Evolutionary conservation across 108 stramenopile genomes (phyloP).

Genomic region (Skeletonema marinoi): DNA sequence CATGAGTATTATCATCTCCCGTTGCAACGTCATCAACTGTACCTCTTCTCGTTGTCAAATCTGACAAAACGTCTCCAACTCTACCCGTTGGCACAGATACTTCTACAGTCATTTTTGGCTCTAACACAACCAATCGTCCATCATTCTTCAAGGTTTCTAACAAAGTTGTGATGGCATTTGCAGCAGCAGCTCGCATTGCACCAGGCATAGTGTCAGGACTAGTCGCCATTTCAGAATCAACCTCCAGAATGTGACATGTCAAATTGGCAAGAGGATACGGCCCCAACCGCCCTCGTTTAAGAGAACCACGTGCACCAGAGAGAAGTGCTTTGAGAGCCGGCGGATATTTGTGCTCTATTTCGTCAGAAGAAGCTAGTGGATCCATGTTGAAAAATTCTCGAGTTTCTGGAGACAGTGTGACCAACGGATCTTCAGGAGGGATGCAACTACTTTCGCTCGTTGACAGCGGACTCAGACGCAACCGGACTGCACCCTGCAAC

Average conservation of each 20-base stretch:
- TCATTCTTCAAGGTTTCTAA: conserved; percentile 39
- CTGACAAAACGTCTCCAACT: conserved; percentile 86
- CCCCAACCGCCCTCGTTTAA: conserved; percentile 72
- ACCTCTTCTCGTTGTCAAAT: conserved; percentile 83
- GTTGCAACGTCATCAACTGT: conserved; percentile 82
- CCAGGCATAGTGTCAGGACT: conserved; percentile 72
- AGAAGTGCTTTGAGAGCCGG: conserved; percentile 67
- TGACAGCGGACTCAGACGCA: conserved; percentile 34
- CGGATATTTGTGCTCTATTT: conserved; percentile 55
- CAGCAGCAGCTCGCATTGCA: conserved; percentile 74
- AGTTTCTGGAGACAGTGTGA: conserved; percentile 64
- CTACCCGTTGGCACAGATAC: conserved; percentile 71
- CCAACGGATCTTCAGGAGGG: conserved; percentile 63
- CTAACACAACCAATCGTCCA: conserved; percentile 54
- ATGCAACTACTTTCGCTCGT: conserved; percentile 41
- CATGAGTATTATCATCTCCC: conserved; percentile 22
- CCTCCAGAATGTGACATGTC: conserved; percentile 66
- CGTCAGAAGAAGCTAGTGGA: conserved; percentile 41
- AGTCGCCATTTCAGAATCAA: conserved; percentile 71
- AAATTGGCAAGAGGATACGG: conserved; percentile 75
- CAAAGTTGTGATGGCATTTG: conserved; percentile 59
- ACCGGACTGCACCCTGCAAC: conserved; percentile 71
- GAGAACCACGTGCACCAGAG: conserved; percentile 75
- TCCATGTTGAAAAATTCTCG: conserved; percentile 68
- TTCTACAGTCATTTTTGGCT: conserved; percentile 88